Evolutionary conservation across 352 stramenopile genomes (phyloP), one percentile per base, ranked within the genome.

Genomic region (Pythium guiyangense): DNA sequence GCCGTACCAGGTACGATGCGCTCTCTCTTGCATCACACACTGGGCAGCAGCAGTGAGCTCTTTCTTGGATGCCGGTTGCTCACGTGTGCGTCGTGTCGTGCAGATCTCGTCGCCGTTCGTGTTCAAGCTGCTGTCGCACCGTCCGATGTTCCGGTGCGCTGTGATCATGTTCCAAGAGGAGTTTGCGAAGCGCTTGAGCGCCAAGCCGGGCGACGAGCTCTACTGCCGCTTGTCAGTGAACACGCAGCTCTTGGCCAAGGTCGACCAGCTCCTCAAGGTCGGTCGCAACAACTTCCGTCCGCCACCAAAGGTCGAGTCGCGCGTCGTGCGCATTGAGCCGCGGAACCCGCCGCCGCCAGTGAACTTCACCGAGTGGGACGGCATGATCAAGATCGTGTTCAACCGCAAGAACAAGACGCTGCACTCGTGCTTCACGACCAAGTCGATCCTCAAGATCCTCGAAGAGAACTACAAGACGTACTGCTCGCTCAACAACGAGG

Each of bases 361-460:
- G 39, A 99, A 99, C 79, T 99, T 99, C 72, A 96, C 84, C 67
- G 97, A 99, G 78, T 99, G 97, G 97, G 97, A 99, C 71, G 97
- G 97, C 39, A 98, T 99, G 90, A 93, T 99, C 64, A 96, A 98
- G 63, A 90, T 99, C 62, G 77, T 98, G 47, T 99, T 99, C 75
- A 99, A 99, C 77, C 86, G 97, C 39, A 99, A 99, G 77, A 99
- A 99, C 78, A 99, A 99, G 84, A 99, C 96, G 37, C 75, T 99
- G 22, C 83, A 97, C 60, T 90, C 95, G 42, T 95, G 96, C 18
- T 94, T 99, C 63, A 97, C 92, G 34, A 99, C 95, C 35, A 99
- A 99, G 77, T 83, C 92, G 2, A 96, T 98, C 31, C 79, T 99
- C 8, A 92, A 90, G 64, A 81, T 99, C 48, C 79, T 99, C 43